Conservation (phyloP, 1,284 basidiomycete species). For the Baeospora myosura region DNA sequence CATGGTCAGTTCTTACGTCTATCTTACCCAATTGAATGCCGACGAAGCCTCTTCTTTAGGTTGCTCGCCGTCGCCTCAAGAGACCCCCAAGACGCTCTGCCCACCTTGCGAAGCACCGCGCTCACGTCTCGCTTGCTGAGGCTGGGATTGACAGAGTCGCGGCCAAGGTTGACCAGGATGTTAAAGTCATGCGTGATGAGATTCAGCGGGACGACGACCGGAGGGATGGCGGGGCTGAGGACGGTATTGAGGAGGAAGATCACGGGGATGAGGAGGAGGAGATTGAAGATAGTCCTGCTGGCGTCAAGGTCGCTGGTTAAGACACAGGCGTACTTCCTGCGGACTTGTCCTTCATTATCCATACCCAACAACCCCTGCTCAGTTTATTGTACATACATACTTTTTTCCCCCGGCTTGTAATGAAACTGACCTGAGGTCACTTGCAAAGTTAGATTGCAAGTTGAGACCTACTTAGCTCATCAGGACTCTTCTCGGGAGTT, state of each 20-base stretch:
- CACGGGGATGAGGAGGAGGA: constrained; percentile 9
- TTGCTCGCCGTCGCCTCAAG: constrained; percentile 77
- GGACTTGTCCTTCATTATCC: no score
- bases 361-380: no score
- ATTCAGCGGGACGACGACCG: constrained; percentile 52
- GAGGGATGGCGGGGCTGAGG: constrained; percentile 31
- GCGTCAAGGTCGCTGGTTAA: constrained; percentile 33
- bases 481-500: no score
- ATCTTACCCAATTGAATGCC: not conserved
- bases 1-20: constrained; percentile 46
- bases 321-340: no score
- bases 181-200: constrained; percentile 63
- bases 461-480: no score
- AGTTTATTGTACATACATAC: no score
- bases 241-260: constrained; percentile 19
- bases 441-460: no score
- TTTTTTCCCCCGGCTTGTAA: no score
- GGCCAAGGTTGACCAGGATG: constrained; percentile 64
- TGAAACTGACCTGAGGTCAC: no score
- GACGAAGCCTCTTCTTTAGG: constrained; percentile 15
- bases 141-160: constrained; percentile 79
- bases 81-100: constrained; percentile 60
- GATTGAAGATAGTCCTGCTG: constrained; percentile 27
- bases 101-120: constrained; percentile 56
- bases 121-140: constrained; percentile 78